A percentile compares a stretch with the other conserved stretches of the same genome.
Evolutionary conservation across 495 filamentous ascomycete species (phyloP).

Genomic region (Neurospora sublineolata): DNA sequence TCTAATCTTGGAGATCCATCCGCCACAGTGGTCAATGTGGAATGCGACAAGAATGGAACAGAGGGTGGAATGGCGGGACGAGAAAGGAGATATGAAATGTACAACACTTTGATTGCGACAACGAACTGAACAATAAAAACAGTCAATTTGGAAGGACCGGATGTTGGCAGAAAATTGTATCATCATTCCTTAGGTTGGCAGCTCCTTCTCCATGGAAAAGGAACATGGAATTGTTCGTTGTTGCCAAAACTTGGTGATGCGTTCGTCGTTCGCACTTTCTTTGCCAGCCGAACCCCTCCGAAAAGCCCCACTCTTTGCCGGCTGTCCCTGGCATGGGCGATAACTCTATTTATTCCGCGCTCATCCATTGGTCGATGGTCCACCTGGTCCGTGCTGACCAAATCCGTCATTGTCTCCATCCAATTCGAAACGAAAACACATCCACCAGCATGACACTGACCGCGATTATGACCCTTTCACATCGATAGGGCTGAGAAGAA

Average conservation of each 20-base stretch:
- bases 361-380: not conserved
- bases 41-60: not conserved
- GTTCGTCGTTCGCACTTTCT: not conserved
- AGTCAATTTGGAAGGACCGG: not conserved
- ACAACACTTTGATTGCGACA: not conserved
- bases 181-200: not conserved
- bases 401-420: not conserved
- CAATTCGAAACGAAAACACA: not conserved
- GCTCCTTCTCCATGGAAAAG: not conserved
- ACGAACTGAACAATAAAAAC: not conserved
- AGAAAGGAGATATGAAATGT: not conserved
- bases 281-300: not conserved
- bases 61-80: not conserved
- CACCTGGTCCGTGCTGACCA: not conserved
- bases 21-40: not conserved
- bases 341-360: not conserved
- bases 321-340: not conserved
- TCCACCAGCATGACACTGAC: not conserved
- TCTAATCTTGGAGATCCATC: not conserved
- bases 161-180: not conserved
- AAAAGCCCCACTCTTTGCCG: not conserved
- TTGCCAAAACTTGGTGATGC: not conserved
- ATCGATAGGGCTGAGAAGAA: not conserved
- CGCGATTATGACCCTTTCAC: not conserved
- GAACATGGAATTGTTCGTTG: not conserved